These are phyloP conservation scores for Dactylellina parvicollis DNA, from an alignment of 2,329 filamentous ascomycete genomes.

Conservation along the genomic window DNA sequence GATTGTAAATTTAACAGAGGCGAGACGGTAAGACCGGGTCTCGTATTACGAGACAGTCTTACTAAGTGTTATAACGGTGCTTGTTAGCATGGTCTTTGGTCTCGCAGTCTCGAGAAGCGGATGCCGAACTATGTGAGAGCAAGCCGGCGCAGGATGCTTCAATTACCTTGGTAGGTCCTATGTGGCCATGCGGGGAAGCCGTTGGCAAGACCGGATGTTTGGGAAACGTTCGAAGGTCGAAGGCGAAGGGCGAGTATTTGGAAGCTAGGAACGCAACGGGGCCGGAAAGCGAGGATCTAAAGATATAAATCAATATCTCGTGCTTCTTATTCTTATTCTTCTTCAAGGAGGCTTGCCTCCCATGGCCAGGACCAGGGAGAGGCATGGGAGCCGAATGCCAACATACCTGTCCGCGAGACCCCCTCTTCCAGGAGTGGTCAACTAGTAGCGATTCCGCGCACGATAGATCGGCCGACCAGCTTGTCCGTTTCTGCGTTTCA, in stretches of 20 bases:
- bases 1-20: conserved; percentile 32
- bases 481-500: conserved; percentile 46
- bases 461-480: conserved; percentile 32
- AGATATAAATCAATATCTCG: conserved; percentile 43
- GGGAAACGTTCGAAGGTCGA: background rate
- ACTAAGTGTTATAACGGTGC: conserved; percentile 17
- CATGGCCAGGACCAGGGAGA: conserved; percentile 21
- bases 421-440: conserved; percentile 39
- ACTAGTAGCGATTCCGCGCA: conserved; percentile 25
- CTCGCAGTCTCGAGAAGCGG: background rate
- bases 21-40: conserved; percentile 43
- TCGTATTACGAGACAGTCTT: conserved; percentile 54
- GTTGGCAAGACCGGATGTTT: background rate
- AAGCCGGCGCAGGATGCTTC: conserved; percentile 18
- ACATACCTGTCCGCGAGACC: conserved; percentile 31
- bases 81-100: background rate
- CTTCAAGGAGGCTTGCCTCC: conserved; percentile 1
- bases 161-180: conserved; percentile 8
- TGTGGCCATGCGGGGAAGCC: conserved; percentile 21
- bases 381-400: conserved; percentile 34
- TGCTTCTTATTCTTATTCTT: no score
- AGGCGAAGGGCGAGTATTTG: conserved; percentile 5
- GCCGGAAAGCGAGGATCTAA: conserved; percentile 11
- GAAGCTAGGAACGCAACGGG: conserved; percentile 2
- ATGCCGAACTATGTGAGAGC: background rate